Percentiles rank a stretch among this genome's conserved stretches.
Evolutionary conservation across 306 rosid species (phyloP).

Genomic region (Vigna unguiculata): DNA sequence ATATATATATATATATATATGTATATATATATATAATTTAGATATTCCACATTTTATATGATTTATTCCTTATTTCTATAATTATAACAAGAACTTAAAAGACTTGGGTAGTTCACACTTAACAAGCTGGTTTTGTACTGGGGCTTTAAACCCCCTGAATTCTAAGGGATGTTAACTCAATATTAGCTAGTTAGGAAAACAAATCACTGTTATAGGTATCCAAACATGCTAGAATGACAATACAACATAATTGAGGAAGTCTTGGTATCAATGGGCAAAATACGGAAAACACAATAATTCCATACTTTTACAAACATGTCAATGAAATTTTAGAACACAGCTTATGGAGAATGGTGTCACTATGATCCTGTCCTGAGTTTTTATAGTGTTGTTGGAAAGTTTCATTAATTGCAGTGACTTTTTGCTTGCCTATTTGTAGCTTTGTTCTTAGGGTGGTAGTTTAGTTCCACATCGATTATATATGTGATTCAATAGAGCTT

Average conservation of each 20-base stretch:
- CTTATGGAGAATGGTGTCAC: not conserved
- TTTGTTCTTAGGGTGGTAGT: not conserved
- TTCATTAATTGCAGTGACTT: not conserved
- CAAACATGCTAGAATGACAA: not conserved
- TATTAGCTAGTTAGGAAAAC: not conserved
- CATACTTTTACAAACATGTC: not conserved
- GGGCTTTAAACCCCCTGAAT: not conserved
- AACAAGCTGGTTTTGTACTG: not conserved
- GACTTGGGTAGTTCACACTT: too few relatives aligned
- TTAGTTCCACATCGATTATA: too few relatives aligned
- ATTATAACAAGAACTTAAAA: too few relatives aligned
- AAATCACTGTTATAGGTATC: not conserved
- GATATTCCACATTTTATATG: too few relatives aligned
- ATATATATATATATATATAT: too few relatives aligned
- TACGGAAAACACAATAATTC: not conserved
- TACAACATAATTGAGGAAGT: not conserved
- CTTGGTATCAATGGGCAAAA: not conserved
- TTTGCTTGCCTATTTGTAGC: not conserved
- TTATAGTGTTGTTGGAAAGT: not conserved
- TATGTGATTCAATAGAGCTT: too few relatives aligned
- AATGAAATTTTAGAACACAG: not conserved
- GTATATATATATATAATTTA: too few relatives aligned
- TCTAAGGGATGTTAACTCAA: not conserved
- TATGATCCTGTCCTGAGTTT: not conserved
- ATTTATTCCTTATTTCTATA: too few relatives aligned